Evolutionary conservation across 768 basidiomycete species (phyloP).

Genomic region (Chalciporus piperatus): DNA sequence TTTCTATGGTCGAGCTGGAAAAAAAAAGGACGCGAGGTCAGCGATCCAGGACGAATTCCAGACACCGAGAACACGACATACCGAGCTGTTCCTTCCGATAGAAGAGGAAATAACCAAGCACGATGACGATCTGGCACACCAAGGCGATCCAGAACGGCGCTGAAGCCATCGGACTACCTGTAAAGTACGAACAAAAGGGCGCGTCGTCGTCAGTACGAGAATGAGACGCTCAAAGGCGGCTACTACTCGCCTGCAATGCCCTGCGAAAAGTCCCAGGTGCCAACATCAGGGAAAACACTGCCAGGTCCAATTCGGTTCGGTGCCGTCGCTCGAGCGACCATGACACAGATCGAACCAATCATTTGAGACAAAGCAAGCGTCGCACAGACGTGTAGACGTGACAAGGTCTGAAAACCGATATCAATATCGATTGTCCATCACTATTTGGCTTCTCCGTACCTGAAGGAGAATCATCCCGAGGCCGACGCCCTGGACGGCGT

Average conservation of each 20-base stretch:
- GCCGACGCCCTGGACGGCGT: conserved; percentile 92
- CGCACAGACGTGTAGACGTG: conserved; percentile 90
- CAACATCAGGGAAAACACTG: conserved; percentile 88
- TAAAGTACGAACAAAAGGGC: neutral
- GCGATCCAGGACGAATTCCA: neutral
- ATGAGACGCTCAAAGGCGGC: conserved; percentile 6
- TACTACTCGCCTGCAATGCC: conserved; percentile 52
- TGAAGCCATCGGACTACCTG: conserved; percentile 76
- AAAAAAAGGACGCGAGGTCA: neutral
- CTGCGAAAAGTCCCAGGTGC: conserved; percentile 82
- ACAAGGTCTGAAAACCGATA: conserved; percentile 56
- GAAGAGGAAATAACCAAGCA: conserved; percentile 94
- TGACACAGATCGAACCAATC: conserved; percentile 87
- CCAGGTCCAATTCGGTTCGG: conserved; percentile 88
- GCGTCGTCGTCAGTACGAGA: conserved; percentile 4
- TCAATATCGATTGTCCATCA: neutral
- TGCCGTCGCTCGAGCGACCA: conserved; percentile 88
- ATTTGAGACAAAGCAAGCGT: conserved; percentile 89
- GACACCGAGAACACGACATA: conserved; percentile 26
- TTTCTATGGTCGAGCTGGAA: conserved; percentile 27
- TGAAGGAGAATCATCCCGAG: conserved; percentile 88
- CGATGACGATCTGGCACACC: conserved; percentile 77
- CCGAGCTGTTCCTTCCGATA: conserved; percentile 92
- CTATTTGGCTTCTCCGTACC: conserved; percentile 19
- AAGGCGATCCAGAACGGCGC: conserved; percentile 89